Evolutionary conservation across 495 filamentous ascomycete species (phyloP), one percentile per base, ranked within the genome.

Genomic region (Astrocystis sublimbata): DNA sequence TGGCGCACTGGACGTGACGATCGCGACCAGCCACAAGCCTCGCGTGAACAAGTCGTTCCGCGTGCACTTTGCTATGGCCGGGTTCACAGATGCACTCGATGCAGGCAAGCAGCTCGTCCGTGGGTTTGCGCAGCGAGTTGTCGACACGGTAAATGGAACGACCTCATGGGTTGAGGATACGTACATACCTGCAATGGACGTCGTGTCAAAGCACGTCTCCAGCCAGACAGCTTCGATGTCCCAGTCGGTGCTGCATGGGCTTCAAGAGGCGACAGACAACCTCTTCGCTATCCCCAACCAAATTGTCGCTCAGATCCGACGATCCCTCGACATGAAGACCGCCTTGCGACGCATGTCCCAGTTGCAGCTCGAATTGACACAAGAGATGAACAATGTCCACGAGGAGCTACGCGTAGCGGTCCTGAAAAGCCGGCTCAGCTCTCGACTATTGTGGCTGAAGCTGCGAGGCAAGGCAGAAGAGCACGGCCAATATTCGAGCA

Each of bases 401-500:
- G 71, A 73, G 8, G 67, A 75, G 30, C 60, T 69, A 23, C 56
- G 71, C 35, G 24, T 77, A 28, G 66, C 70, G 3, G 40, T 81
- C 30, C 70, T 80, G 50, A 72, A 72, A 23, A 77, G 77, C 24
- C 79, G 79, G 51, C 66, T 82, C 12, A 56, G 64, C 17, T 79
- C 79, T 33, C 78, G 71, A 66, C 74, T 82, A n/a, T 76, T 71
- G 71, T 82, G 79, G 79, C 68, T 82, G 33, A 74, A 68, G 63
- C 4, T 77, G 40, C 75, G 68, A 52, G 78, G 78, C 2, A 77
- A 73, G 63, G 62, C 50, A n/a, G 66, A 76, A 3, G 78, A 79
- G 53, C 70, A 77, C 35, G 67, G 67, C 2, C 71, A 69, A 8
- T 82, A 82, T 61, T 46, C 74, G 51, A 70, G 63, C 21, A 79